Evolutionary conservation across 495 filamentous ascomycete species (phyloP), one percentile per base, ranked within the genome.

Genomic region (Symbiotaphrina buchneri): DNA sequence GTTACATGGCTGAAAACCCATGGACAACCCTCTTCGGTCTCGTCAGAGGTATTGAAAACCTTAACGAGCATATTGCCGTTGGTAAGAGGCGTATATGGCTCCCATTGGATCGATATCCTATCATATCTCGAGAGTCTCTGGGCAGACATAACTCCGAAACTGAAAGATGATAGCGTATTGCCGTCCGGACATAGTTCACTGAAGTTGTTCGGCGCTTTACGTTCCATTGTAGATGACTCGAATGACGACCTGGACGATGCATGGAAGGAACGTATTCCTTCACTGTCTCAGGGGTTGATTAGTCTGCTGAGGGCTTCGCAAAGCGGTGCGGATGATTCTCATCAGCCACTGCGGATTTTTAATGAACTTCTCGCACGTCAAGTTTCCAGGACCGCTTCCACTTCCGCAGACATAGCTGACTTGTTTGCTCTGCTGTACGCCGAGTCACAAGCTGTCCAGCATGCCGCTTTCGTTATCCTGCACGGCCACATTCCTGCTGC

Each of bases 191-290:
- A 74, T 38, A 58, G 73, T 15, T 77, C 75, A 0, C 54, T 94
- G 33, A 73, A 72, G 43, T 61, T 99, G 0, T 68, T 76, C 33
- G 48, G 54, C 8, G 49, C 56, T 3, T 43, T 93, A 15, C 58
- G 63, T 36, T 58, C 53, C 8, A 47, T 53, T 1, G 37, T 38
- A 15, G 31, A 33, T 18, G 73, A 79, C 4, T 52, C 68, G 13
- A 94, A 94, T 42, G 84, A 94, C 44, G 85, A 95, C 46, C 61
- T 91, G 2, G 49, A 68, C 6, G 84, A 97, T 39, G 65, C 65
- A 3, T 68, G 81, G 54, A 53, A 54, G 16, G 59, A 66, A 16
- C 56, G 52, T 10, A 52, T 57, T 11, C 38, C 47, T 7, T 42
- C 44, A 0, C 53, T 71, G 2, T 63, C 64, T 15, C 49, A 53